Conservation (phyloP, 2,329 filamentous ascomycete genomes). For the Neonectria magnoliae region DNA sequence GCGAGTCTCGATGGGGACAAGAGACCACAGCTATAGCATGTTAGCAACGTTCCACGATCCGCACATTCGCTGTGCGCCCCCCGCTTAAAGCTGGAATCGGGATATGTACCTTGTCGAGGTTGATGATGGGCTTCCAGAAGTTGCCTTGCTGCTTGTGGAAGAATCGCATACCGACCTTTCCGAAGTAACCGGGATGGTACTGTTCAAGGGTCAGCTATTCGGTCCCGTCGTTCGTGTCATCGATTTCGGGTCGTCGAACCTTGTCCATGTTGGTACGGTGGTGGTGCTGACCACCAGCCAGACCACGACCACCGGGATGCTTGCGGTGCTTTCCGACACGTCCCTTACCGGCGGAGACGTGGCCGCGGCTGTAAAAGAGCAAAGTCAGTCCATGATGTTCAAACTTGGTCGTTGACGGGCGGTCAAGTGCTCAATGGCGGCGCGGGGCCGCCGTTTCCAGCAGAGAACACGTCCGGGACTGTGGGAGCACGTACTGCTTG, state of each 20-base stretch:
- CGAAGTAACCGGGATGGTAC: constrained; percentile 99
- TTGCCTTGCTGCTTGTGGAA: constrained; percentile 97
- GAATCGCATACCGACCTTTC: constrained; percentile 94
- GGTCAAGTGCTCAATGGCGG: constrained; percentile 25
- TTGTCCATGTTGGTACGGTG: constrained; percentile 71
- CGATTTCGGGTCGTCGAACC: constrained; percentile 71
- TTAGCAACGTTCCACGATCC: constrained; percentile 39
- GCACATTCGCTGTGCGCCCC: not conserved
- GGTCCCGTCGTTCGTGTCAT: constrained; percentile 27
- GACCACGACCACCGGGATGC: constrained; percentile 83
- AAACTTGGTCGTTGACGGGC: constrained; percentile 27
- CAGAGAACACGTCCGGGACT: constrained; percentile 34
- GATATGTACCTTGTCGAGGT: constrained; percentile 88
- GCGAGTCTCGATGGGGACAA: constrained; percentile 92
- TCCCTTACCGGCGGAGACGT: constrained; percentile 98
- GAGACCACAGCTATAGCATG: constrained; percentile 82
- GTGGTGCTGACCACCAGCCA: constrained; percentile 99
- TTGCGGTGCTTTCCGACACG: constrained; percentile 99
- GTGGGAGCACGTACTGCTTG: constrained; percentile 72
- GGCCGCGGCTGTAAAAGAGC: constrained; percentile 77
- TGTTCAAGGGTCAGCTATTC: constrained; percentile 56
- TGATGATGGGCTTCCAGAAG: constrained; percentile 99
- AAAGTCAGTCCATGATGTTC: constrained; percentile 40
- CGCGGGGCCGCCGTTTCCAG: constrained; percentile 30
- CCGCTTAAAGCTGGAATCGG: constrained; percentile 1